Base-by-base conservation (phyloP, 805 yeast species). In the Saturnispora sanitii region DNA sequence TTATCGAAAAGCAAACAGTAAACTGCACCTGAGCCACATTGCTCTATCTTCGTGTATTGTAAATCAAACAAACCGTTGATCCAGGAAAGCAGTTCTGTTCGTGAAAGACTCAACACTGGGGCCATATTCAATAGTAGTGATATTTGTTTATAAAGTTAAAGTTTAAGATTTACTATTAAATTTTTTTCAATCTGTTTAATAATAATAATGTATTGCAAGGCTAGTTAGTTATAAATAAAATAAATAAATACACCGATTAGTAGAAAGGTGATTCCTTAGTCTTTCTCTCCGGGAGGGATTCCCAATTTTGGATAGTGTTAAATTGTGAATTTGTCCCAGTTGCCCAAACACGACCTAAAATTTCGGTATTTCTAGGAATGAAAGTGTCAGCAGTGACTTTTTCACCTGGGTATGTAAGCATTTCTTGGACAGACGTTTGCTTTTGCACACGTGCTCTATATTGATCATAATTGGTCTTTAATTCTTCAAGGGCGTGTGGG, bases 11-110 rank as follows among this genome's bases (percentile, higher is more conserved):
- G 71, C 64, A 88, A 96, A 60, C 96, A 87, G 57, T 85, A 90
- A 1, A 86, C 90, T 1, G 96, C 96, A 2, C 99, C 99, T 2
- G 82, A 75, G 15, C 99, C 99, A 56, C 96, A 80, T 60, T 88
- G 88, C 56, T 92, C 98, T 2, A 92, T 81, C 56, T 82, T 85
- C 28, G 76, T 67, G 52, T 83, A 75, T 46, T 77, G 67, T 32
- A 87, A 60, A 33, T 71, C 71, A 35, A 86, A 67, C 3, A 83
- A 70, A 33, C 73, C 67, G 54, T 90, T 90, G 49, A 92, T 68
- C 97, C 97, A 92, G 41, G 70, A 72, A 42, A 92, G 62, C 15
- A 92, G 70, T 51, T 86, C 96, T 33, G 79, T 75, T 51, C 97
- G 75, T 6, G 95, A 83, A 52, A 83, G 94, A 4, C 84, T 84